These are phyloP conservation scores for Letharia lupina DNA, from an alignment of 495 filamentous ascomycete species.

Conservation along the genomic window DNA sequence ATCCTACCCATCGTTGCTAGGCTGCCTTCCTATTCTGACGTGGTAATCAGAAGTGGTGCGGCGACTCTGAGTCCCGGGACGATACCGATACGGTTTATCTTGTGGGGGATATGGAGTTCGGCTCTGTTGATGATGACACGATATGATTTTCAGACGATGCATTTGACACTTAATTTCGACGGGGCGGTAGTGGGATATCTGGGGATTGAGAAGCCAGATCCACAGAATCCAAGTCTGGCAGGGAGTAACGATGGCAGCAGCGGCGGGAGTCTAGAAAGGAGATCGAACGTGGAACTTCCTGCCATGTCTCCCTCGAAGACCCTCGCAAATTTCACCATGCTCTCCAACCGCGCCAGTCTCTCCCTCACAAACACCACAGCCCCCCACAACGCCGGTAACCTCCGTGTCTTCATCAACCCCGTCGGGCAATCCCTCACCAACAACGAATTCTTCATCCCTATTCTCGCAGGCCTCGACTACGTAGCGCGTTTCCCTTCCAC, in stretches of 20 bases:
- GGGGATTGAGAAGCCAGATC: neutral
- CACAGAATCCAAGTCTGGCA: neutral
- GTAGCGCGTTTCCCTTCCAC: neutral
- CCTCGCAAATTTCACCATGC: neutral
- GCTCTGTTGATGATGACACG: neutral
- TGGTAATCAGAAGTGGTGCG: neutral
- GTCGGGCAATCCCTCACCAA: neutral
- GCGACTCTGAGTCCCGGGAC: neutral
- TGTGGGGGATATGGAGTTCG: neutral
- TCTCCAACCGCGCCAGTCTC: neutral
- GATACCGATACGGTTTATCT: neutral
- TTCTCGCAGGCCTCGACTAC: neutral
- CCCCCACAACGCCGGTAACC: neutral
- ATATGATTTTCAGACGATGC: neutral
- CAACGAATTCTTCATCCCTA: neutral
- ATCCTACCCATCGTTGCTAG: neutral
- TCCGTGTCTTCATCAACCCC: neutral
- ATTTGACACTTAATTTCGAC: neutral
- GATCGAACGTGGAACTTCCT: neutral
- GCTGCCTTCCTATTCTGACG: neutral
- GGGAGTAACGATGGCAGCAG: neutral
- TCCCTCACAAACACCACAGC: neutral
- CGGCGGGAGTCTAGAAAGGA: neutral
- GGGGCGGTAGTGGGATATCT: neutral
- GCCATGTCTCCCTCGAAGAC: neutral